A percentile compares a stretch with the other conserved stretches of the same genome.
Conservation (phyloP, 352 stramenopile genomes). For the Saprolegnia parasitica region DNA sequence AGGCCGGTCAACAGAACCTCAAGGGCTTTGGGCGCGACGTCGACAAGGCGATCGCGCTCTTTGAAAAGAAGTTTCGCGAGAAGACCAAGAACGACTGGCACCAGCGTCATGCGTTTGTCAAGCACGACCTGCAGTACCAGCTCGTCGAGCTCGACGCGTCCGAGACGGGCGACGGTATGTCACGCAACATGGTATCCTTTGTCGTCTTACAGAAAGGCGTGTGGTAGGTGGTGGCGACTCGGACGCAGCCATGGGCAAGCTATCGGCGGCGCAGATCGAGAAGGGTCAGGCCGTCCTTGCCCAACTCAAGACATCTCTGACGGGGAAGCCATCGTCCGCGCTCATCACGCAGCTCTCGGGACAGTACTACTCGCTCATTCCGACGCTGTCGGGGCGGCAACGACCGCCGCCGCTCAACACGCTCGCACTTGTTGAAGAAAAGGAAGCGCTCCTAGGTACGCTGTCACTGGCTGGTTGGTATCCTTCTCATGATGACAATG, state of each 20-base stretch:
- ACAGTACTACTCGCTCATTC: background rate
- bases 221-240: background rate
- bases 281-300: conserved; percentile 13
- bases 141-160: background rate
- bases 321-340: background rate
- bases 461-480: background rate
- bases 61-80: conserved; percentile 25
- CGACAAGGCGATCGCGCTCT: conserved; percentile 2
- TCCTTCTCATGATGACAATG: background rate
- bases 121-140: background rate
- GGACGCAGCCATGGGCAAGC: conserved; percentile 21
- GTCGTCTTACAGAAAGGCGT: background rate
- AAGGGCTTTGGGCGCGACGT: conserved; percentile 1
- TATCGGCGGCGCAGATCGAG: conserved; percentile 13
- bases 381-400: background rate
- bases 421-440: conserved; percentile 9
- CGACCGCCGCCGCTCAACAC: conserved; percentile 3
- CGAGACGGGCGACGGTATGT: background rate
- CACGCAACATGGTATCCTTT: background rate
- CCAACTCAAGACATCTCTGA: background rate
- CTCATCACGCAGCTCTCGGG: background rate
- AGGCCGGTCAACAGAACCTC: conserved; percentile 10
- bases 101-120: conserved; percentile 8
- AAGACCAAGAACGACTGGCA: conserved; percentile 24
- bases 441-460: conserved; percentile 7